phyloP scores from a whole-genome alignment of 73 alveolate species.

The Paramecium octaurelia region DNA sequence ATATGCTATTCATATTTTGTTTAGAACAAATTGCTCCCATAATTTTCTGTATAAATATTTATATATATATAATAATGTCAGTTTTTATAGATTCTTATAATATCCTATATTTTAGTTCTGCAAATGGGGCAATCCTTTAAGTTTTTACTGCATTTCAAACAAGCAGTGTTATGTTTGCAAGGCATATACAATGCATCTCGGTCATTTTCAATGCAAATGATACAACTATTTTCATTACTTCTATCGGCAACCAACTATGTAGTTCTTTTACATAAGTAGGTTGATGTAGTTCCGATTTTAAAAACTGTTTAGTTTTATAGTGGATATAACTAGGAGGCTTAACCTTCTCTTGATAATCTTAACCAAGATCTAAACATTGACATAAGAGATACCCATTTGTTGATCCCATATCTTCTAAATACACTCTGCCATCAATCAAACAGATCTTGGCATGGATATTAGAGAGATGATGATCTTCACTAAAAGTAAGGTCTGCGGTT shows the following conservation, averaged over 20 bases:
- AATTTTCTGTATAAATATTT: background rate
- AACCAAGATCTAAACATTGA: conserved; percentile 46
- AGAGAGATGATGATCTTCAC: conserved; percentile 60
- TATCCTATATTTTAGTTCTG: conserved; percentile 73
- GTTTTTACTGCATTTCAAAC: conserved; percentile 77
- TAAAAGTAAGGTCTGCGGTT: conserved; percentile 31
- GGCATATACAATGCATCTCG: conserved; percentile 81
- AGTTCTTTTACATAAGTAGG: conserved; percentile 36
- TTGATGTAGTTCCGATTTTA: conserved; percentile 59
- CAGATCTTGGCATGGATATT: conserved; percentile 62
- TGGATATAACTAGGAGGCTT: background rate
- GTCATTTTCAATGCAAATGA: conserved; percentile 72
- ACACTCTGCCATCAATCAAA: conserved; percentile 48
- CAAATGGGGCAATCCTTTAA: conserved; percentile 79
- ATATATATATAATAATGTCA: conserved; percentile 20
- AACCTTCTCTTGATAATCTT: conserved; percentile 57
- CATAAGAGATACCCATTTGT: conserved; percentile 45
- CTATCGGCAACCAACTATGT: conserved; percentile 27
- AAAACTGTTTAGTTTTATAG: conserved; percentile 51
- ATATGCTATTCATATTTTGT: background rate
- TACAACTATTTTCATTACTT: conserved; percentile 59
- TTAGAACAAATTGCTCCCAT: background rate
- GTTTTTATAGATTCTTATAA: conserved; percentile 73
- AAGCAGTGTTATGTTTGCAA: conserved; percentile 80
- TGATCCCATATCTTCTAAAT: conserved; percentile 60